Evolutionary conservation across 1,139 yeast genomes (phyloP), one percentile per base, ranked within the genome.

Genomic region (Keqinozyma sinolaborantium): DNA sequence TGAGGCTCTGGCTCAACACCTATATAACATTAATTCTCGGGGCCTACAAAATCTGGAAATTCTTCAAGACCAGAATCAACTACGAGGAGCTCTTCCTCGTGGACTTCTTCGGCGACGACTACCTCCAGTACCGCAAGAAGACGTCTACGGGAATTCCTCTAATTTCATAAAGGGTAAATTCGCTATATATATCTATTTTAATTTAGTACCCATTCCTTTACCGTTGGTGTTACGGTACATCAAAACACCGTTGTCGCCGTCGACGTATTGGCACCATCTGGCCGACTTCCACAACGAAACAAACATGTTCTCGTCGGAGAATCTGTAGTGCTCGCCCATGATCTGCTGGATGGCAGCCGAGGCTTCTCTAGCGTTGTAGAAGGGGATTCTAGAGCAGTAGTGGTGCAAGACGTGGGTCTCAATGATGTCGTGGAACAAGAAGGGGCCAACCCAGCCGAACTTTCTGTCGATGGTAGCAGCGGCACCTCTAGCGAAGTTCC

Each of bases 1-100:
- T 88, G 2, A 95, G 92, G 53, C 25, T 90, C 31, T 49, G 82
- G 41, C 57, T 90, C 36, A 61, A 77, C 30, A 92, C 88, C 55
- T 34, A 53, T 25, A 27, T 64, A 2, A 39, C 57, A 3, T 39
- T 59, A 9, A 30, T 36, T 1, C 41, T 47, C 4, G 72, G 71
- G 2, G 50, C 50, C 3, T 43, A 43, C 28, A 52, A 61, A 32
- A 61, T 92, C 12, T 78, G 82, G 76, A 51, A 56, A 23, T 92
- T 92, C 51, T 92, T 92, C 63, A 58, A 56, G 10, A 56, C 59
- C 15, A 66, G 98, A 32, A 86, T 92, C 25, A 50, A 39, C 26
- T 76, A 58, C 50, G 98, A 92, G 56, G 98, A 92, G 50, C 51
- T 45, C 28, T 73, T 66, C 33, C 59, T 92, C 44, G 52, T 77